phyloP scores from a whole-genome alignment of 1,284 basidiomycete species.

The Malassezia nana region DNA sequence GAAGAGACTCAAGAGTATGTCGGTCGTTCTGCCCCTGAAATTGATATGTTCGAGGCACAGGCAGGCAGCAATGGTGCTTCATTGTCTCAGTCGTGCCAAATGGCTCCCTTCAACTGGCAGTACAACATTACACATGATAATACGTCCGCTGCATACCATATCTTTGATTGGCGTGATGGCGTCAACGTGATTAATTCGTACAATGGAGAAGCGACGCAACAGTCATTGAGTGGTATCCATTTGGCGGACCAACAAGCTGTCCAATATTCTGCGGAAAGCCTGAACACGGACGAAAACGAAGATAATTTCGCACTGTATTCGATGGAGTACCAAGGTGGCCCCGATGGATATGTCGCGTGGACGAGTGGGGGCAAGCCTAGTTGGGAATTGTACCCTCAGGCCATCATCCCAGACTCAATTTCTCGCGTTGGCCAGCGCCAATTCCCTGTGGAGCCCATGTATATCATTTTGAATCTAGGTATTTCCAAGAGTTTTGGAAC shows the following conservation, averaged over 20 bases:
- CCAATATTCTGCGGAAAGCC: background rate
- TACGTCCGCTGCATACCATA: conserved; percentile 20
- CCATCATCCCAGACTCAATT: conserved; percentile 59
- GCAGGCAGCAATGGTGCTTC: conserved; percentile 46
- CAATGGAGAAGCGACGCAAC: conserved; percentile 38
- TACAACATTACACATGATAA: conserved; percentile 31
- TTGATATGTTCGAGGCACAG: conserved; percentile 61
- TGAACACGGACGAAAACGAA: background rate
- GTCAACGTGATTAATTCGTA: conserved; percentile 28
- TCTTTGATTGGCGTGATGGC: conserved; percentile 20
- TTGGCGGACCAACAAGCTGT: conserved; percentile 9
- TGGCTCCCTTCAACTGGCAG: conserved; percentile 57
- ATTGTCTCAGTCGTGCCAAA: conserved; percentile 69
- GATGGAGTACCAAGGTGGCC: conserved; percentile 11
- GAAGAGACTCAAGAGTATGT: conserved; percentile 38
- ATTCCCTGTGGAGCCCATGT: conserved; percentile 56
- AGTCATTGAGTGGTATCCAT: conserved; percentile 22
- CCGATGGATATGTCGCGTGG: conserved; percentile 25
- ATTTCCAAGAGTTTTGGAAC: conserved; percentile 19
- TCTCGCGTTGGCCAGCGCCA: conserved; percentile 64
- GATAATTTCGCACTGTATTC: conserved; percentile 2
- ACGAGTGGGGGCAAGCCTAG: conserved; percentile 22
- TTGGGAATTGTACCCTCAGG: conserved; percentile 57
- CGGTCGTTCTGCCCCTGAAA: conserved; percentile 60
- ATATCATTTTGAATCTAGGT: conserved; percentile 37